Base-by-base conservation (phyloP, 176 grass and related monocot species). In the Raddia distichophylla region DNA sequence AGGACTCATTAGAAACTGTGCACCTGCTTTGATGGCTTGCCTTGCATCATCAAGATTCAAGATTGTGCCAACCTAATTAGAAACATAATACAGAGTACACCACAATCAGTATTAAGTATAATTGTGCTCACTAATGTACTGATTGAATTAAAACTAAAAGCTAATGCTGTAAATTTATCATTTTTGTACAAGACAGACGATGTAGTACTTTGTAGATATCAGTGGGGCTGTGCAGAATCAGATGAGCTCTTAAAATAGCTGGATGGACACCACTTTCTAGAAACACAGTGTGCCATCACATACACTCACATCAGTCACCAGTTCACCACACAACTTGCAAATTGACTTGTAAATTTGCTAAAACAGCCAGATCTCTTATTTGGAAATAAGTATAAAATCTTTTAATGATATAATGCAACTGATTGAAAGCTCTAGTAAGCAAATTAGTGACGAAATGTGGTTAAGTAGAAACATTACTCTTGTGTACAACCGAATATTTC, bases 1-100 rank as follows among this genome's bases (percentile, higher is more conserved):
- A 87, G 94, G 94, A 82, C 92, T 94, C 94, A 89, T 92, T 53
- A 97, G 88, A 91, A 97, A 97, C 37, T 92, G 91, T 43, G 90
- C 94, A 63, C 94, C 92, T 56, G 87, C 92, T 69, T 53, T 48
- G 52, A 84, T 80, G 4, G 90, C 92, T 87, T 92, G 89, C 83
- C 77, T 94, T 80, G 94, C 94, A 91, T 97, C 92, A 59, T 87
- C 77, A 48, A 64, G 61, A 85, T 80, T 92, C 68, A 97, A 85
- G 71, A 97, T 90, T 0, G 88, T 97, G 34, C 94, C 94, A 72
- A 92, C 88, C 94, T 97, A 73, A 79, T 79, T 32, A 80, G 69
- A 47, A 60, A 69, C 68, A 71, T 5, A 77, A 40, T 18, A 15
- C 43, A 59, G 54, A 10, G 62, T 40, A 57, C 12, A 60, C 7